A percentile compares a stretch with the other conserved stretches of the same genome.
Conservation (phyloP, 108 stramenopile species). For the Hondaea fermentalgiana region DNA sequence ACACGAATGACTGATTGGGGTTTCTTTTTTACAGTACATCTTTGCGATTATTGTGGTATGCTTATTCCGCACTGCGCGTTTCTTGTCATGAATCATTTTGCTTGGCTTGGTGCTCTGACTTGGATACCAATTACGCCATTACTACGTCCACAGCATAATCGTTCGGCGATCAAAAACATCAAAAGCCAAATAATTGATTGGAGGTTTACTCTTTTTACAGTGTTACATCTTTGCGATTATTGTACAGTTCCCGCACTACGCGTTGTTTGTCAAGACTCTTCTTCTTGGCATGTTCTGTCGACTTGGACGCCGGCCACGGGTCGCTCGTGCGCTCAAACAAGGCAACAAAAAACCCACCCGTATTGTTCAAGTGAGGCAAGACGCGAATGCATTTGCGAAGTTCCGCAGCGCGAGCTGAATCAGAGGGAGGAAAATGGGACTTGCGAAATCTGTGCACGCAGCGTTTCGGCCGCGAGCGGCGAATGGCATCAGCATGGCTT, state of each 20-base stretch:
- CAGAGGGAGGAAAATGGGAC: slow-evolving; percentile 59
- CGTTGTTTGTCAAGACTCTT: background rate
- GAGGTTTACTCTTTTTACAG: no score
- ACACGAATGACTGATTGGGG: no score
- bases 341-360: slow-evolving; percentile 95
- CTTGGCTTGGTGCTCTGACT: background rate
- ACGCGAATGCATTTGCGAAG: slow-evolving; percentile 79
- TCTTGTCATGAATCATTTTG: background rate
- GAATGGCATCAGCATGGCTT: background rate
- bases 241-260: no score
- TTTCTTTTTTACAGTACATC: no score
- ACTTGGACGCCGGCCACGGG: background rate
- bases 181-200: no score
- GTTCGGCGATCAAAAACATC: no score
- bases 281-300: background rate
- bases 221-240: no score
- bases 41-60: no score
- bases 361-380: slow-evolving; percentile 89
- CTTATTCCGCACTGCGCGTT: no score
- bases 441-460: background rate
- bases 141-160: background rate
- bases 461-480: background rate
- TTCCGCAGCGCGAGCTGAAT: slow-evolving; percentile 55
- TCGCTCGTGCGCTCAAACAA: slow-evolving; percentile 64
- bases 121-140: background rate